These are phyloP conservation scores for Eucalyptus sp. DNA, from an alignment of 345 rosid species.

Conservation along the genomic window DNA sequence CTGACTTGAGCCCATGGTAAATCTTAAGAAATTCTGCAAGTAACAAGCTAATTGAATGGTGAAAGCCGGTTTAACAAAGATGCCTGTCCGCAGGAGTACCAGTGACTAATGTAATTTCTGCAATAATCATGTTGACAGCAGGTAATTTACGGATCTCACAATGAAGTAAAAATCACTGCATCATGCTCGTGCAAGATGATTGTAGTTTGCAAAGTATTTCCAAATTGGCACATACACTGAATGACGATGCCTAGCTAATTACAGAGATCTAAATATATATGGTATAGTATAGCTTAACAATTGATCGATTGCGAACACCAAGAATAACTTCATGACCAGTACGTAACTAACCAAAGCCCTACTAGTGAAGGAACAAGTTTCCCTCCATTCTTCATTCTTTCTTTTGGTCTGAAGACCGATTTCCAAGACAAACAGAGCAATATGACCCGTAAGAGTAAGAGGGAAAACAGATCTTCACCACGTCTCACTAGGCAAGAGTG, in stretches of 20 bases:
- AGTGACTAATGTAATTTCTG: neutral
- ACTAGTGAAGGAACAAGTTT: neutral
- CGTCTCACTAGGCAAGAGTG: no score
- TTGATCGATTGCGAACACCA: fast-evolving
- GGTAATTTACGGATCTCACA: neutral
- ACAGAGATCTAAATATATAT: neutral
- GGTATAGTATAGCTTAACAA: neutral
- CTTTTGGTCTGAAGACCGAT: no score
- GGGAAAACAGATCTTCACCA: no score
- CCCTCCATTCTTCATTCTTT: neutral
- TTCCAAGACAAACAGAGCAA: no score
- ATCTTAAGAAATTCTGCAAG: neutral
- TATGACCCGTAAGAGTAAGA: no score
- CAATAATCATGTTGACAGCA: neutral
- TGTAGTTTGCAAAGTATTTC: neutral
- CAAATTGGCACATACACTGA: neutral
- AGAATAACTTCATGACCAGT: neutral
- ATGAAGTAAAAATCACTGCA: neutral
- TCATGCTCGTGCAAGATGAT: neutral
- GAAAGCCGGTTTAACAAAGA: neutral
- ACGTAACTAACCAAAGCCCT: neutral
- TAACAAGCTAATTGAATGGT: neutral
- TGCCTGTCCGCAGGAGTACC: neutral
- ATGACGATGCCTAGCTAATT: neutral
- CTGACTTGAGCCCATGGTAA: neutral